Conservation (phyloP, 495 filamentous ascomycete genomes). For the Tuber umbilicatum region DNA sequence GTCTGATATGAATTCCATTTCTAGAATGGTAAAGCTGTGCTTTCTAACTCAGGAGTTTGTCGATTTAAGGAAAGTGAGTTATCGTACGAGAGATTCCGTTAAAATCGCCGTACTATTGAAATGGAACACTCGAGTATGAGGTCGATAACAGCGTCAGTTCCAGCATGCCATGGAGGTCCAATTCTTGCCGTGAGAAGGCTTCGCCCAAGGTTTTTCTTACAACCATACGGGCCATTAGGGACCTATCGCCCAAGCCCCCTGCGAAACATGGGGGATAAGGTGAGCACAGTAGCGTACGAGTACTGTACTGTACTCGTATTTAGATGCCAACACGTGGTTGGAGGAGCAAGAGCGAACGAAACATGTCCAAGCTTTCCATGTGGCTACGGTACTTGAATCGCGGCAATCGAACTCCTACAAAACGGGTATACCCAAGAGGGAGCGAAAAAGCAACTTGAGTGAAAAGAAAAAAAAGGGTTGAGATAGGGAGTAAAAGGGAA, state of each 20-base stretch:
- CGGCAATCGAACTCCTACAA: background rate
- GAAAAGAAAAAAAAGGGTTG: background rate
- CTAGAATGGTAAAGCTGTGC: background rate
- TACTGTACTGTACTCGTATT: too few species aligned
- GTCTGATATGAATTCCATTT: background rate
- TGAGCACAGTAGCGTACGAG: background rate
- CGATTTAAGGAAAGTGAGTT: background rate
- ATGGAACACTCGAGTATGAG: background rate
- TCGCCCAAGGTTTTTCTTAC: background rate
- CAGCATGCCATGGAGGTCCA: background rate
- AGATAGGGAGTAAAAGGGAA: too few species aligned
- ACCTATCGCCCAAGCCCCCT: background rate
- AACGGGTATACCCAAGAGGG: background rate
- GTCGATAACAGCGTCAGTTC: background rate
- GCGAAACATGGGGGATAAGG: background rate
- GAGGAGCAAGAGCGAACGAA: background rate
- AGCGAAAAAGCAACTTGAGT: background rate
- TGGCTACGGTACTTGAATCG: background rate
- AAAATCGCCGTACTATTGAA: background rate
- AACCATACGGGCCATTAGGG: background rate
- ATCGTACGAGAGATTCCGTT: background rate
- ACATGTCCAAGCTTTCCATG: slow-evolving; percentile 1
- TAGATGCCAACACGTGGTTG: background rate
- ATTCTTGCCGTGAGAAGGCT: background rate
- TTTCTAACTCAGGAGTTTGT: background rate